A percentile compares a stretch with the other conserved stretches of the same genome.
phyloP scores from a whole-genome alignment of 2,329 filamentous ascomycete species.

The Ploettnerulaceae sp. region DNA sequence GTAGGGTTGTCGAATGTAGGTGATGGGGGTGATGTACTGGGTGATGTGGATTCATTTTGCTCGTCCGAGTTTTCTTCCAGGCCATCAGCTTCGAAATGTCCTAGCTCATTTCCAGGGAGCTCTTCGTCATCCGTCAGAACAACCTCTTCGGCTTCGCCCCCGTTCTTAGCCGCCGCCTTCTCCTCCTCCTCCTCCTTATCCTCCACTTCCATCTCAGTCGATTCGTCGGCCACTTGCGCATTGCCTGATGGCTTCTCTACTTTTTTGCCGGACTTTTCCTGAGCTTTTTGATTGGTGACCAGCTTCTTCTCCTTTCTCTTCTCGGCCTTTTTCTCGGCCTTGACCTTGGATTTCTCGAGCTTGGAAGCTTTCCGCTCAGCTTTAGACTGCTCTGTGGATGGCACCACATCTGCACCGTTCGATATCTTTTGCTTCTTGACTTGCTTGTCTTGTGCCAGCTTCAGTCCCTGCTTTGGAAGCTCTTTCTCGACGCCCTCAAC shows the following conservation, averaged over 20 bases:
- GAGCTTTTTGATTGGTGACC: slow-evolving; percentile 32
- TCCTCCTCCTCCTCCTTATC: not conserved
- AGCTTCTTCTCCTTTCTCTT: slow-evolving; percentile 42
- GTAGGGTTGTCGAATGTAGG: slow-evolving; percentile 55
- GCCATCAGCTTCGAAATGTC: slow-evolving; percentile 43
- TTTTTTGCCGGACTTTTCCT: slow-evolving; percentile 1
- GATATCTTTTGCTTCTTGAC: slow-evolving; percentile 52
- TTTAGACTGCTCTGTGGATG: slow-evolving; percentile 35
- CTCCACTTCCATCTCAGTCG: not conserved
- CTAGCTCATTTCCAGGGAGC: slow-evolving; percentile 34
- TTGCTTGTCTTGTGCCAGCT: slow-evolving; percentile 38
- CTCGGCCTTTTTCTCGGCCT: slow-evolving; percentile 37
- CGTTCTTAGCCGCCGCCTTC: slow-evolving; percentile 23
- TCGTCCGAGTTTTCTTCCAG: slow-evolving; percentile 46
- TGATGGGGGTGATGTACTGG: slow-evolving; percentile 51
- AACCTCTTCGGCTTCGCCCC: slow-evolving; percentile 14
- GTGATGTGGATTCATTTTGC: slow-evolving; percentile 37
- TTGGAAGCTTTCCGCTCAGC: slow-evolving; percentile 9
- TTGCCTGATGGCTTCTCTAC: not conserved
- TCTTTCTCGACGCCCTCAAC: slow-evolving; percentile 53
- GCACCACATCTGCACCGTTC: slow-evolving; percentile 3
- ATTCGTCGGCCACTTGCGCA: not conserved
- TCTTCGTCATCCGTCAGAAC: slow-evolving; percentile 24
- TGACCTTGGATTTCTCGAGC: slow-evolving; percentile 28
- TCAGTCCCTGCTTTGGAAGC: slow-evolving; percentile 60